Evolutionary conservation across 305 asterid genomes (phyloP).

Genomic region (Fraxinus angustifolia): DNA sequence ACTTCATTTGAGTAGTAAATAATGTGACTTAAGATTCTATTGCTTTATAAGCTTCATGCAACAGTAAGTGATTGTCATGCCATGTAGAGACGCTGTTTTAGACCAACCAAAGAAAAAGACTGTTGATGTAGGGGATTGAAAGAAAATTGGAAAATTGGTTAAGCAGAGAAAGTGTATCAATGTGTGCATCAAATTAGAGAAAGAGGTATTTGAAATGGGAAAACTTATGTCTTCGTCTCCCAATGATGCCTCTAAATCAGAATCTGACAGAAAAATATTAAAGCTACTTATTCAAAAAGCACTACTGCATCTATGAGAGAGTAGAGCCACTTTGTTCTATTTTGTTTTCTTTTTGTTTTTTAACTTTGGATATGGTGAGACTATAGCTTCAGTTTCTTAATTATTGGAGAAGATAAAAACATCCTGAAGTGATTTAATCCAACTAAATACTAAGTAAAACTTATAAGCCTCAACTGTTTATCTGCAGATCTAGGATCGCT

Average conservation of each 20-base stretch:
- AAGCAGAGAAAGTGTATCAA: background rate
- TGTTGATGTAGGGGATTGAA: background rate
- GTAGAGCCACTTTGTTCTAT: background rate
- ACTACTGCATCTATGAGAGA: background rate
- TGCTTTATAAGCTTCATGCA: background rate
- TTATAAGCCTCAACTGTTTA: constrained; percentile 7
- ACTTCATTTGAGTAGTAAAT: background rate
- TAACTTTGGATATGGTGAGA: background rate
- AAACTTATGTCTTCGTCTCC: background rate
- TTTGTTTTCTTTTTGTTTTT: background rate
- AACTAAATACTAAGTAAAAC: constrained; percentile 9
- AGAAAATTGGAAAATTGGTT: background rate
- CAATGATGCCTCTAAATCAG: background rate
- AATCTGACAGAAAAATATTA: background rate
- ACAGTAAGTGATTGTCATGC: background rate
- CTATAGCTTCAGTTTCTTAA: background rate
- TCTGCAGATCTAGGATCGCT: background rate
- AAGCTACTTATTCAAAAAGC: background rate
- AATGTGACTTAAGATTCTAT: background rate
- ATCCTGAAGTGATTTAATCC: background rate
- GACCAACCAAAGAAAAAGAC: background rate
- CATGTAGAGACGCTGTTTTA: background rate
- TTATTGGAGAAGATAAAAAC: background rate
- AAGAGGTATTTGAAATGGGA: background rate
- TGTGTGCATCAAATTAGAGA: background rate